A percentile compares a stretch with the other conserved stretches of the same genome.
phyloP scores from a whole-genome alignment of 2,329 filamentous ascomycete genomes.

The Nemania abortiva region DNA sequence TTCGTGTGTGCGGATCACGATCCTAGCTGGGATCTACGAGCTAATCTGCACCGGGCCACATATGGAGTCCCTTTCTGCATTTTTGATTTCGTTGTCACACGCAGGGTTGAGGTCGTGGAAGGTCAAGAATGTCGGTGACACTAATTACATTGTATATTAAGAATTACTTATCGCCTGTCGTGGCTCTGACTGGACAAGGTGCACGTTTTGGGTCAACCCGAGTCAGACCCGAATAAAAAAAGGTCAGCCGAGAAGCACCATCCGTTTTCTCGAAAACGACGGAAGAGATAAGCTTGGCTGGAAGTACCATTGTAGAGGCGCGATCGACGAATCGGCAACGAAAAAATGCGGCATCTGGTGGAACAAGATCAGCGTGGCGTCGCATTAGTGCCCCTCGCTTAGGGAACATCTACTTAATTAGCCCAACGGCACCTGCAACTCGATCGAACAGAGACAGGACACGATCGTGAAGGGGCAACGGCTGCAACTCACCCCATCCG shows the following conservation, averaged over 20 bases:
- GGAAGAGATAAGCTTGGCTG: slow-evolving; percentile 27
- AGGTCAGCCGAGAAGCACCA: slow-evolving; percentile 29
- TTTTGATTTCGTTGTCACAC: slow-evolving; percentile 22
- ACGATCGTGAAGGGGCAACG: slow-evolving; percentile 2
- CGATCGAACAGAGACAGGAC: neutral
- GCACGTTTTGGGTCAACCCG: slow-evolving; percentile 1
- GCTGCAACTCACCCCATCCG: slow-evolving; percentile 11
- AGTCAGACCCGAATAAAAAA: slow-evolving; percentile 12
- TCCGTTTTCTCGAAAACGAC: slow-evolving; percentile 19
- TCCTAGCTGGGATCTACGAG: slow-evolving; percentile 35
- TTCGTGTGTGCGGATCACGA: slow-evolving; percentile 26
- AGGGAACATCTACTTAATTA: slow-evolving; percentile 31
- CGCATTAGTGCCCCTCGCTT: slow-evolving; percentile 51
- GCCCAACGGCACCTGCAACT: slow-evolving; percentile 25
- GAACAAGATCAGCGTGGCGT: slow-evolving; percentile 48
- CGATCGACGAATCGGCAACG: slow-evolving; percentile 37
- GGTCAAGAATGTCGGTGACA: slow-evolving; percentile 27
- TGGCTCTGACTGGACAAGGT: slow-evolving; percentile 8
- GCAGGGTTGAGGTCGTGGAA: slow-evolving; percentile 10
- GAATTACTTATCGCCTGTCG: slow-evolving; percentile 1
- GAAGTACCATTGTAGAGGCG: slow-evolving; percentile 16
- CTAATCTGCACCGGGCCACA: slow-evolving; percentile 22
- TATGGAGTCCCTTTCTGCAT: slow-evolving; percentile 5
- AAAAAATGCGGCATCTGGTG: slow-evolving; percentile 39
- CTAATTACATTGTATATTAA: neutral